A percentile compares a stretch with the other conserved stretches of the same genome.
phyloP scores from a whole-genome alignment of 2,329 filamentous ascomycete genomes.

The Phaeosphaeriaceae sp. region DNA sequence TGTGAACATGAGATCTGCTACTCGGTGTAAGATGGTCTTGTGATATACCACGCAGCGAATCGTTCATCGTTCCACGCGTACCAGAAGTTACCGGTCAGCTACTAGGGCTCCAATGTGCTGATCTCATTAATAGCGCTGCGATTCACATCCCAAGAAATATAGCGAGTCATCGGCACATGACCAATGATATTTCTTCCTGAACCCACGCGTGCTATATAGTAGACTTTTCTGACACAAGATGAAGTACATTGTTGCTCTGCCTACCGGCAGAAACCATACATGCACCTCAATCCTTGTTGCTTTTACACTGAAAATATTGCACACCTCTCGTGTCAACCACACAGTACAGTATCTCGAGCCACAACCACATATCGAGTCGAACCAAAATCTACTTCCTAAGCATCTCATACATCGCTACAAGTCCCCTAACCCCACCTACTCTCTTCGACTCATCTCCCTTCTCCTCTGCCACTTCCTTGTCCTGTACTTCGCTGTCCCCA shows the following conservation, averaged over 20 bases:
- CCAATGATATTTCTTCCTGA: neutral
- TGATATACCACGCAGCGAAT: neutral
- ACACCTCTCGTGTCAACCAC: too few relatives aligned
- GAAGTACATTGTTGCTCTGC: too few relatives aligned
- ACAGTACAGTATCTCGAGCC: neutral
- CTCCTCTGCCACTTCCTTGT: neutral
- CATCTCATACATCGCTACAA: neutral
- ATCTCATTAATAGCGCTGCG: neutral
- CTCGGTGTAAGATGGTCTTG: neutral
- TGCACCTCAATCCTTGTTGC: too few relatives aligned
- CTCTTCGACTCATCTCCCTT: neutral
- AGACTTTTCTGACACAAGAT: too few relatives aligned
- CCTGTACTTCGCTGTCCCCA: neutral
- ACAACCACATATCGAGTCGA: neutral
- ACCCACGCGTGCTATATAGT: too few relatives aligned
- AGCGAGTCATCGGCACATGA: neutral
- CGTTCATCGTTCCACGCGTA: neutral
- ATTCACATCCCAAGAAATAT: neutral
- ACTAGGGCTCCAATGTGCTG: neutral
- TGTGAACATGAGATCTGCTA: constrained; percentile 1
- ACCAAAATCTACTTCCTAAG: neutral
- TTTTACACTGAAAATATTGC: too few relatives aligned
- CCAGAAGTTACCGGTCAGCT: neutral
- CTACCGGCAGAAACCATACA: too few relatives aligned
- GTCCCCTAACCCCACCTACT: neutral